Base-by-base conservation (phyloP, 495 filamentous ascomycete species). In the Penicillium maclennaniae region DNA sequence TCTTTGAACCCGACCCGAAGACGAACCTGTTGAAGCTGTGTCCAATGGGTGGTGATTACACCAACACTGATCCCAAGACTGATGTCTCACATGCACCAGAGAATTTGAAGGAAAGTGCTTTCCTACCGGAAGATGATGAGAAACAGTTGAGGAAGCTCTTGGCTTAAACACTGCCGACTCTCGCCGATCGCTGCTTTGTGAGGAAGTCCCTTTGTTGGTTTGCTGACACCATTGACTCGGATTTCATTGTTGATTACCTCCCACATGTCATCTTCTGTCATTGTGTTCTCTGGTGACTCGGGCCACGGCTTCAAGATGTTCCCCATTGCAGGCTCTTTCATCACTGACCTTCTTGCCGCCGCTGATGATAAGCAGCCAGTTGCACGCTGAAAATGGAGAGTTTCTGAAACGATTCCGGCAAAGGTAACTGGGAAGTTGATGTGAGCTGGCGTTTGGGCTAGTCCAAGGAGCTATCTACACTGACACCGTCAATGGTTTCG, bases 231-330 rank as follows among this genome's bases (percentile, higher is more conserved):
- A 72, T 68, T 23, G 79, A 83, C 58, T 77, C 77, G 25, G 73
- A 83, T 16, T 82, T 77, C 51, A 69, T 81, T 38, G 76, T 84
- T 10, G 80, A 83, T 49, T 79, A 72, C 45, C 73, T 81, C 17
- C 81, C 81, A 63, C 3, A 74, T 61, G 36, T 56, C 63, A 15
- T 59, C 60, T 4, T 69, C 78, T 7, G 56, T 83, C 4, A 72
- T 82, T 6, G 51, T 76, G 7, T 23, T 72, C 31, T 76, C 74
- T 4, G 79, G 78, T 12, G 79, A 80, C 45, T 79, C 76, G 17
- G 79, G 73, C 4, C 79, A 82, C 58, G 76, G 65, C 4, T 82
- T 83, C 60, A 83, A 83, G 65, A 79, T 82, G 75, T 64, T 83
- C 37, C 81, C 81, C 1, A 69, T 79, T 51, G 57, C 79, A 17